Evolutionary conservation across 2,329 filamentous ascomycete species (phyloP).

Genomic region (Penicillium hesseltinei): DNA sequence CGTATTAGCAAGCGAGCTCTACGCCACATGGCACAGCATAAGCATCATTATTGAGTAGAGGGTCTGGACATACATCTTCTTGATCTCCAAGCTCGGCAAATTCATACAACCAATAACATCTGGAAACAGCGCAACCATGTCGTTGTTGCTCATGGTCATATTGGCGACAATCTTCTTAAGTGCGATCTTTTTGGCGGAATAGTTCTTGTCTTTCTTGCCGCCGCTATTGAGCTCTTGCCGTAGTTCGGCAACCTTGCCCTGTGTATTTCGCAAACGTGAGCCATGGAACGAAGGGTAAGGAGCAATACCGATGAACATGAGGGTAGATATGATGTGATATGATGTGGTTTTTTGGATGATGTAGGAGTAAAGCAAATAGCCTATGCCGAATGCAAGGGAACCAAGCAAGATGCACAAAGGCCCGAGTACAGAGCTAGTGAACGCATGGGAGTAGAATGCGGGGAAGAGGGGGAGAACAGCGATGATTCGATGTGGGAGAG

Average conservation of each 20-base stretch:
- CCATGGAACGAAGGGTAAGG: constrained; percentile 28
- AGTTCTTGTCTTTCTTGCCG: constrained; percentile 97
- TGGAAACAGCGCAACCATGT: constrained; percentile 96
- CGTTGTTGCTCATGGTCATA: constrained; percentile 99
- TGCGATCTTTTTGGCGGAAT: constrained; percentile 91
- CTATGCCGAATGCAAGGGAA: constrained; percentile 1
- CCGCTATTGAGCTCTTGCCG: constrained; percentile 90
- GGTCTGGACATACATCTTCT: constrained; percentile 76
- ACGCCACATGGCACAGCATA: neutral
- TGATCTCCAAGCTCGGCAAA: constrained; percentile 91
- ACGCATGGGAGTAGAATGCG: constrained; percentile 16
- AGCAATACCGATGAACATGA: constrained; percentile 32
- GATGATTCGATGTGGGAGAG: neutral
- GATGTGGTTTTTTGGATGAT: neutral
- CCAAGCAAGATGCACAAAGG: constrained; percentile 4
- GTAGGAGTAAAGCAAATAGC: constrained; percentile 4
- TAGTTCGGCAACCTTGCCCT: constrained; percentile 99
- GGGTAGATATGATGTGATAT: constrained; percentile 2
- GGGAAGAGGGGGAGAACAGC: constrained; percentile 15
- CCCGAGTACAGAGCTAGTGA: neutral
- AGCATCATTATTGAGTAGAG: neutral
- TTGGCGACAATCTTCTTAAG: constrained; percentile 99
- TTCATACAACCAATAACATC: constrained; percentile 96
- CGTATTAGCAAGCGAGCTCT: constrained; percentile 10
- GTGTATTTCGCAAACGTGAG: constrained; percentile 46